These are phyloP conservation scores for Mycena metata DNA, from an alignment of 768 basidiomycete genomes.

Conservation along the genomic window DNA sequence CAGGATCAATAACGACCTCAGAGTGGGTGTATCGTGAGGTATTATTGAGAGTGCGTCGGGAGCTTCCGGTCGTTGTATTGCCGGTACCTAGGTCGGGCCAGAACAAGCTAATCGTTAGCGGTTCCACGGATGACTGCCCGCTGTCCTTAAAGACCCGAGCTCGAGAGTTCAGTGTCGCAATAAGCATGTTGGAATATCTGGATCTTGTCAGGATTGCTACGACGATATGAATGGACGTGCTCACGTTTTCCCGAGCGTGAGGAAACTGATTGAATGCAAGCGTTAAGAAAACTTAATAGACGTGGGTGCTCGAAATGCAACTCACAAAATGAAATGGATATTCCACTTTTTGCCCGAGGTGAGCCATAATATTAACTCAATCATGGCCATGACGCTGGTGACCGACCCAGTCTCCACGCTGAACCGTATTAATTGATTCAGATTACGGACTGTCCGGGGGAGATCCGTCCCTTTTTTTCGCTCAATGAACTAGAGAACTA, in stretches of 20 bases:
- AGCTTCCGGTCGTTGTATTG: too few species aligned
- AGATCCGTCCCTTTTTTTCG: background rate
- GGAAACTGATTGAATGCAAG: slow-evolving; percentile 26
- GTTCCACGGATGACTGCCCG: background rate
- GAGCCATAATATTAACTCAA: slow-evolving; percentile 32
- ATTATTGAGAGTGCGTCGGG: too few species aligned
- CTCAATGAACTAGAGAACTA: slow-evolving; percentile 32
- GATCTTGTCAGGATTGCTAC: background rate
- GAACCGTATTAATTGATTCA: slow-evolving; percentile 39
- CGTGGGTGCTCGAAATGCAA: background rate
- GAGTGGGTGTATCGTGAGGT: too few species aligned
- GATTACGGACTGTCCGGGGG: slow-evolving; percentile 39
- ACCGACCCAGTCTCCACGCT: slow-evolving; percentile 34
- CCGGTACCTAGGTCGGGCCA: too few species aligned
- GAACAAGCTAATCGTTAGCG: too few species aligned
- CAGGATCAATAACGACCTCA: too few species aligned
- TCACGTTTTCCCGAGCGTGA: slow-evolving; percentile 34
- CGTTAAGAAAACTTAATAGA: background rate
- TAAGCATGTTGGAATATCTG: slow-evolving; percentile 33
- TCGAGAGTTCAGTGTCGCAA: slow-evolving; percentile 30
- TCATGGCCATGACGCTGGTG: slow-evolving; percentile 23
- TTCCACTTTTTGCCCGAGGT: slow-evolving; percentile 27
- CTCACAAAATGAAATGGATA: slow-evolving; percentile 38
- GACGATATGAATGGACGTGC: background rate
- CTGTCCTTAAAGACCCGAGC: background rate